Conservation (phyloP, 495 filamentous ascomycete species). For the Saxophila tyrrhenica region DNA sequence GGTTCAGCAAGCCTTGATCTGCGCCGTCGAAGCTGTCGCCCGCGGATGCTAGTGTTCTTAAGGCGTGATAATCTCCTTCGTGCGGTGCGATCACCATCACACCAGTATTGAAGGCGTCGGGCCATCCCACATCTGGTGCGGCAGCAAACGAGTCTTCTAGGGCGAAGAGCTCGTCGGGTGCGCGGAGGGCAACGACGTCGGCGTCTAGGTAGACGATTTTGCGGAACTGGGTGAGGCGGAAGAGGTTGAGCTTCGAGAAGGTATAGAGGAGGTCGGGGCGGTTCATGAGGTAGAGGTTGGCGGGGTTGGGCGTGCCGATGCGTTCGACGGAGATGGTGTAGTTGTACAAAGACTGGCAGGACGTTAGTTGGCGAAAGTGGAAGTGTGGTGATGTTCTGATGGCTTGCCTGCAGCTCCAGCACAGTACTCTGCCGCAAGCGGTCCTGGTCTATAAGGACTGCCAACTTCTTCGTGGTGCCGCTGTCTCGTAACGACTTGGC, state of each 20-base stretch:
- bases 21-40: slow-evolving; percentile 95
- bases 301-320: slow-evolving; percentile 61
- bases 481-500: slow-evolving; percentile 91
- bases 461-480: slow-evolving; percentile 75
- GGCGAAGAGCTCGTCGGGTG: slow-evolving; percentile 85
- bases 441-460: slow-evolving; percentile 70
- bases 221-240: slow-evolving; percentile 80
- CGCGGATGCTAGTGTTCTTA: slow-evolving; percentile 68
- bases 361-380: slow-evolving; percentile 8
- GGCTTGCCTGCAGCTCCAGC: slow-evolving; percentile 59
- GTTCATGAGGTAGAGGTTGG: slow-evolving; percentile 84
- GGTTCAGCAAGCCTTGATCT: slow-evolving; percentile 91
- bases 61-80: slow-evolving; percentile 72
- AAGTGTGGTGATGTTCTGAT: background rate
- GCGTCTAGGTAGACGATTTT: slow-evolving; percentile 89
- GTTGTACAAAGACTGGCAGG: slow-evolving; percentile 65
- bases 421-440: slow-evolving; percentile 60
- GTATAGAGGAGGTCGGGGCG: slow-evolving; percentile 79
- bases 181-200: slow-evolving; percentile 74
- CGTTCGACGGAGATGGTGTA: slow-evolving; percentile 74
- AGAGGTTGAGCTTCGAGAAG: slow-evolving; percentile 93
- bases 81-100: slow-evolving; percentile 85
- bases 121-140: slow-evolving; percentile 94
- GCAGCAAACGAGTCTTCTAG: slow-evolving; percentile 70
- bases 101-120: slow-evolving; percentile 94